phyloP scores from a whole-genome alignment of 768 basidiomycete genomes.

The Russula emetica region DNA sequence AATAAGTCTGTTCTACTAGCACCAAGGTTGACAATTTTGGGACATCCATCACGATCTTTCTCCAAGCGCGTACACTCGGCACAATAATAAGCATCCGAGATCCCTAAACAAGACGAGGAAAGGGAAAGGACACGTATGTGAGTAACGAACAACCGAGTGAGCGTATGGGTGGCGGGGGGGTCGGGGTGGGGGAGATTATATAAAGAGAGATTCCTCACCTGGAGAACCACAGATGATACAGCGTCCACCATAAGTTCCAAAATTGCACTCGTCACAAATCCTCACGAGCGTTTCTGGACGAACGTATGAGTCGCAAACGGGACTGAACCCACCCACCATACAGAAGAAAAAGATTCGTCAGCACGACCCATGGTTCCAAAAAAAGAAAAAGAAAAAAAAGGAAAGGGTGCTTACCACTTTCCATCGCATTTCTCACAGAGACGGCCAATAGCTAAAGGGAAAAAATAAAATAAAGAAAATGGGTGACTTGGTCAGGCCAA shows the following conservation, averaged over 20 bases:
- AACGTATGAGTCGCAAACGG: slow-evolving; percentile 98
- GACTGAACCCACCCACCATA: slow-evolving; percentile 48
- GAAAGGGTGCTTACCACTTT: slow-evolving; percentile 70
- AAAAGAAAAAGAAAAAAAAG: too few relatives aligned
- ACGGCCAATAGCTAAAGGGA: slow-evolving; percentile 79
- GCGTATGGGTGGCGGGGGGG: not conserved
- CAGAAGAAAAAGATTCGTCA: not conserved
- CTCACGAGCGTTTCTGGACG: slow-evolving; percentile 96
- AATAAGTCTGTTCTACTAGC: slow-evolving; percentile 89
- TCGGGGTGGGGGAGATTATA: not conserved
- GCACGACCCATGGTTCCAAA: not conserved
- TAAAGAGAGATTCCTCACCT: slow-evolving; percentile 45
- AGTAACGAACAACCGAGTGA: not conserved
- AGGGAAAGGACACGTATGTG: not conserved
- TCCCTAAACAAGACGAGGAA: slow-evolving; percentile 52
- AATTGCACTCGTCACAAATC: slow-evolving; percentile 99
- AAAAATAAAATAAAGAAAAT: not conserved
- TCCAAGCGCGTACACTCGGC: slow-evolving; percentile 96
- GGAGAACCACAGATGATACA: slow-evolving; percentile 98
- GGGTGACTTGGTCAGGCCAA: slow-evolving; percentile 9
- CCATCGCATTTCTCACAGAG: slow-evolving; percentile 99
- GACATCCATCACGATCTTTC: slow-evolving; percentile 97
- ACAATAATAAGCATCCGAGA: slow-evolving; percentile 98
- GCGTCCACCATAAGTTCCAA: slow-evolving; percentile 94
- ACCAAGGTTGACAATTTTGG: slow-evolving; percentile 96